Percentiles rank a stretch among this genome's conserved stretches.
Evolutionary conservation across 176 grass and related monocot genomes (phyloP).

Genomic region (Phyllostachys edulis): DNA sequence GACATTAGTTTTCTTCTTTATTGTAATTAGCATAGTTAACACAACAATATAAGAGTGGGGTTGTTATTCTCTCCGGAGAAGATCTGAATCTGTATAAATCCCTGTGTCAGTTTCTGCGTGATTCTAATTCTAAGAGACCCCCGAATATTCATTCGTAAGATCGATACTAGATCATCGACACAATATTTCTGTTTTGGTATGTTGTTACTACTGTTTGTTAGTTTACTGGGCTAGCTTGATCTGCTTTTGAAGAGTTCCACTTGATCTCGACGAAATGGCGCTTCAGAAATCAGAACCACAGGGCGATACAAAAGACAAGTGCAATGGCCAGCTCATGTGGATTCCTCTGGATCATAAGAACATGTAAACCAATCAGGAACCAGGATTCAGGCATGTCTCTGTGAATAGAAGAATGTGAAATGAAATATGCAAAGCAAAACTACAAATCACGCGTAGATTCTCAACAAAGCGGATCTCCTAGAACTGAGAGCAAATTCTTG

Average conservation of each 20-base stretch:
- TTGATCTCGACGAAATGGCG: conserved; percentile 11
- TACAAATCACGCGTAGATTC: not conserved
- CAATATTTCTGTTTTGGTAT: not conserved
- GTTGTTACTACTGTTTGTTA: conserved; percentile 19
- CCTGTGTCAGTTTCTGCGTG: no score
- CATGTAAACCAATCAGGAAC: conserved; percentile 41
- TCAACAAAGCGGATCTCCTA: no score
- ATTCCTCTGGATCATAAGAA: conserved; percentile 48
- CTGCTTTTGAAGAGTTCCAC: not conserved
- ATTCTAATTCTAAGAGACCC: no score
- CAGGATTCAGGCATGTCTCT: conserved; percentile 6
- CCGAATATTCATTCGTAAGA: no score
- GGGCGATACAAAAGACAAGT: conserved; percentile 35
- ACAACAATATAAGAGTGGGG: no score
- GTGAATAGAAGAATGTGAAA: not conserved
- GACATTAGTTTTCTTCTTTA: no score
- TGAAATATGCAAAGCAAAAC: not conserved
- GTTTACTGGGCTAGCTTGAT: conserved; percentile 1
- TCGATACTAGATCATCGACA: no score
- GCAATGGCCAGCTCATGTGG: conserved; percentile 30
- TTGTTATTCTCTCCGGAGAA: no score
- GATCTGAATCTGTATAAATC: no score
- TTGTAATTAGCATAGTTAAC: no score
- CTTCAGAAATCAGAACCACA: conserved; percentile 53
- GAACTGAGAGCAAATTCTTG: not conserved